Evolutionary conservation across 2,329 filamentous ascomycete species (phyloP).

Genomic region (Fusarium sp.): DNA sequence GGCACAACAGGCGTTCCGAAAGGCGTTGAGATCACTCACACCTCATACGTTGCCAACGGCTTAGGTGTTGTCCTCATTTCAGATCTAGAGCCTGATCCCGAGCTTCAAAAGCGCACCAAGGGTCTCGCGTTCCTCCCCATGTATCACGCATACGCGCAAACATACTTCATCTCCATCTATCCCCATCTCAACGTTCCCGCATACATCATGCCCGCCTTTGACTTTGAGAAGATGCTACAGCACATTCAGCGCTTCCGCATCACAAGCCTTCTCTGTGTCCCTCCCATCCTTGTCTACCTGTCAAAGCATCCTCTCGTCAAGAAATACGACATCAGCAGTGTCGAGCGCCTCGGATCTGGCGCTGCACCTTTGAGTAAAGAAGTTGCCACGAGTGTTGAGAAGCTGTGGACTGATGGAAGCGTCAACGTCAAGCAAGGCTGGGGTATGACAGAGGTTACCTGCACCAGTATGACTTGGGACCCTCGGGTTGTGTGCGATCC

Average conservation of each 20-base stretch:
- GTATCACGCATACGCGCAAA: constrained; percentile 78
- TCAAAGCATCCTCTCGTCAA: constrained; percentile 72
- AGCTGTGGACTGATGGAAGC: constrained; percentile 54
- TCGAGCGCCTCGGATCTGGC: constrained; percentile 67
- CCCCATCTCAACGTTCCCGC: constrained; percentile 65
- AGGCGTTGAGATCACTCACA: constrained; percentile 80
- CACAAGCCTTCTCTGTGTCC: constrained; percentile 71
- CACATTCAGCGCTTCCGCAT: constrained; percentile 74
- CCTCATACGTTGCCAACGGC: constrained; percentile 77
- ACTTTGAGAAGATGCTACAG: constrained; percentile 75
- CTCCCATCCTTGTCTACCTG: constrained; percentile 76
- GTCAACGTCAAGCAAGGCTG: constrained; percentile 70
- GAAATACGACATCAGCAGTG: constrained; percentile 73
- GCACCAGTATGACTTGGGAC: constrained; percentile 71
- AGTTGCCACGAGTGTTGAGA: constrained; percentile 53
- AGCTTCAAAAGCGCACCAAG: constrained; percentile 48
- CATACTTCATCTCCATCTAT: constrained; percentile 69
- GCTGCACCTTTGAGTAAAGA: constrained; percentile 72
- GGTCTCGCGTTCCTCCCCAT: constrained; percentile 76
- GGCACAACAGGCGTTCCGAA: constrained; percentile 84
- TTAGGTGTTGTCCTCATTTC: constrained; percentile 57
- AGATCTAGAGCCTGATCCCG: constrained; percentile 57
- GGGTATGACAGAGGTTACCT: constrained; percentile 88
- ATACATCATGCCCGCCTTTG: constrained; percentile 81
- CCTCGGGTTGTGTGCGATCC: constrained; percentile 58